Percentiles rank a stretch among this genome's conserved stretches.
Conservation (phyloP, 2,329 filamentous ascomycete genomes). For the Aspergillus awamori region DNA sequence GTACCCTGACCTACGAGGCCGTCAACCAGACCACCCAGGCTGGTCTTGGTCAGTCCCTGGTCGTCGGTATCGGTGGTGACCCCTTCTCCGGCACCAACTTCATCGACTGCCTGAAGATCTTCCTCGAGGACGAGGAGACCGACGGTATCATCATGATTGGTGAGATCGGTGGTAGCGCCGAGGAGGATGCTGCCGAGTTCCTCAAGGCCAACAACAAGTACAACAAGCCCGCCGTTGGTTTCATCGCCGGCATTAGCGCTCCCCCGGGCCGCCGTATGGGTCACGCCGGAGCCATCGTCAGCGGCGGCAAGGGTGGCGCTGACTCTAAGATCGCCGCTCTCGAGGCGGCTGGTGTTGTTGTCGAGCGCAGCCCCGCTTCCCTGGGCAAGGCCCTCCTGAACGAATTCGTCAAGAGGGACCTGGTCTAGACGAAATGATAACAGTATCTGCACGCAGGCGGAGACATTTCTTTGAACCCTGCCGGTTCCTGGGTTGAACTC, state of each 20-base stretch:
- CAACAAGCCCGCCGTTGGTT: constrained; percentile 95
- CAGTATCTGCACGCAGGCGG: constrained; percentile 1
- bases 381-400: constrained; percentile 92
- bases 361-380: constrained; percentile 89
- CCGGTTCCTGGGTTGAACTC: constrained; percentile 1
- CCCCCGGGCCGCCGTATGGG: constrained; percentile 97
- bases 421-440: constrained; percentile 66
- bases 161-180: constrained; percentile 95
- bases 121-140: constrained; percentile 92
- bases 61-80: constrained; percentile 97
- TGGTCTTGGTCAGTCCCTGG: constrained; percentile 94
- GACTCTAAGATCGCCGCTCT: constrained; percentile 98
- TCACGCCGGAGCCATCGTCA: constrained; percentile 97
- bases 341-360: constrained; percentile 88
- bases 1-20: constrained; percentile 98
- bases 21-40: constrained; percentile 99
- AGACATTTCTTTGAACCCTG: constrained; percentile 3
- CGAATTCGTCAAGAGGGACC: constrained; percentile 93
- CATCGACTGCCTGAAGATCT: constrained; percentile 98
- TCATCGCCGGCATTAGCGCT: constrained; percentile 97
- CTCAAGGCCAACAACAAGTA: constrained; percentile 86
- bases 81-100: constrained; percentile 99
- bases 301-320: constrained; percentile 94
- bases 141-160: constrained; percentile 99
- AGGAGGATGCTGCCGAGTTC: constrained; percentile 98